phyloP scores from a whole-genome alignment of 179 eudicot species.

The Corrigiola litoralis region DNA sequence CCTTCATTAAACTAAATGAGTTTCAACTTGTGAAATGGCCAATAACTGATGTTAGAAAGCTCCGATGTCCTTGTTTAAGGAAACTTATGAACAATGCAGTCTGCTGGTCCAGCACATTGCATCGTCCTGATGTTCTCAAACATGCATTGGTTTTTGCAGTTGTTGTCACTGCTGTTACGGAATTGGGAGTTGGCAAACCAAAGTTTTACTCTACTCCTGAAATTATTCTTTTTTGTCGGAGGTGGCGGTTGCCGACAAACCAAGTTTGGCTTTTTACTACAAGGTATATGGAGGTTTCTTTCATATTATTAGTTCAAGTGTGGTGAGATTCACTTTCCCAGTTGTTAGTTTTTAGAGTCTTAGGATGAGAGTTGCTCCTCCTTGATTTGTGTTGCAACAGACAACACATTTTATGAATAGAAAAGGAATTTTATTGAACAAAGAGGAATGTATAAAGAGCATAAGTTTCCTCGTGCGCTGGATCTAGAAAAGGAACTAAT shows the following conservation, averaged over 20 bases:
- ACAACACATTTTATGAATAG: no score
- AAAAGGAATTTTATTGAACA: no score
- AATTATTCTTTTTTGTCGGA: constrained; percentile 77
- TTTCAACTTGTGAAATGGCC: background rate
- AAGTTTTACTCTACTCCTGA: constrained; percentile 94
- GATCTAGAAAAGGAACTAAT: no score
- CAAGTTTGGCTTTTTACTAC: constrained; percentile 95
- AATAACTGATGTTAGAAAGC: background rate
- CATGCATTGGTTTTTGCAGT: constrained; percentile 41
- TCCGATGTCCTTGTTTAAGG: background rate
- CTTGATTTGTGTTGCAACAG: no score
- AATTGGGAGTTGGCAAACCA: constrained; percentile 80
- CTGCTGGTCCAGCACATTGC: background rate
- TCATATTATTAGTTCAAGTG: background rate
- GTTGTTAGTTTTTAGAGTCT: background rate
- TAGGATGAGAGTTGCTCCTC: background rate
- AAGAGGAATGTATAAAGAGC: no score
- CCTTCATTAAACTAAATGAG: constrained; percentile 5
- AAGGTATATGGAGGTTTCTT: constrained; percentile 52
- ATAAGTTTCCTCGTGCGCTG: no score
- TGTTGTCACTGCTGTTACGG: constrained; percentile 93
- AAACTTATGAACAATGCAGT: background rate
- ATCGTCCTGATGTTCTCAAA: constrained; percentile 19
- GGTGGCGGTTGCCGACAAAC: constrained; percentile 94
- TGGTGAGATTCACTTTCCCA: background rate